Evolutionary conservation across 2,329 filamentous ascomycete genomes (phyloP), one percentile per base, ranked within the genome.

Genomic region (Meredithiella fracta): DNA sequence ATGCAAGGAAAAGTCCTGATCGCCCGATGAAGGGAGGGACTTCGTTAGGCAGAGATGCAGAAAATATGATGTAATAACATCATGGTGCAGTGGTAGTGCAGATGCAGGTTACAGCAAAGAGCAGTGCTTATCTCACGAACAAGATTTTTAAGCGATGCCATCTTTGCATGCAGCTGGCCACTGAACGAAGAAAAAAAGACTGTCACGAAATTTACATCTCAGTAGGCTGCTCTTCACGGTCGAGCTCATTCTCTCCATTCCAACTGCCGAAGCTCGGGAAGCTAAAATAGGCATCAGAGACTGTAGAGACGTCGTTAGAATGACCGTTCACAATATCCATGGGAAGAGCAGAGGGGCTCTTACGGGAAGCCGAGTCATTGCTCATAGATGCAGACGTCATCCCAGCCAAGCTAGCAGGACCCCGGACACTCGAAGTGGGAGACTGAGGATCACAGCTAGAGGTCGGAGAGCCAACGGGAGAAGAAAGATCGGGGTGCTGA

Each of bases 201-300:
- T 8, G 20, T 44, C 26, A 29, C n/a, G 26, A 51, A n/a, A 38
- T 53, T 34, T 57, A 57, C 38, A 57, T 9, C 37, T 57, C 55
- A 25, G 20, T 42, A 11, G 55, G 54, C 26, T 53, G 51, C 31
- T 34, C 37, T 23, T 55, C 56, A 37, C 51, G 53, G 22, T 61
- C 58, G 23, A 44, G 55, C 26, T 63, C 60, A 49, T 64, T 63
- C 42, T 63, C 72, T 20, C 70, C 70, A 44, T 77, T 76, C 72
- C 81, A 85, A 59, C 79, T 75, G 63, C 86, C 83, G 66, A 85
- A 86, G 65, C 77, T 83, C 15, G 83, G 83, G 65, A 86, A 86
- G 70, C 82, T 85, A 64, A 84, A 81, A 67, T 86, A 86, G 60
- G 50, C 57, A 47, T 56, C 49, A 5, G 57, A 54, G n/a, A 59